These are phyloP conservation scores for Aspergillus leporis DNA, from an alignment of 495 filamentous ascomycete genomes.

Conservation along the genomic window DNA sequence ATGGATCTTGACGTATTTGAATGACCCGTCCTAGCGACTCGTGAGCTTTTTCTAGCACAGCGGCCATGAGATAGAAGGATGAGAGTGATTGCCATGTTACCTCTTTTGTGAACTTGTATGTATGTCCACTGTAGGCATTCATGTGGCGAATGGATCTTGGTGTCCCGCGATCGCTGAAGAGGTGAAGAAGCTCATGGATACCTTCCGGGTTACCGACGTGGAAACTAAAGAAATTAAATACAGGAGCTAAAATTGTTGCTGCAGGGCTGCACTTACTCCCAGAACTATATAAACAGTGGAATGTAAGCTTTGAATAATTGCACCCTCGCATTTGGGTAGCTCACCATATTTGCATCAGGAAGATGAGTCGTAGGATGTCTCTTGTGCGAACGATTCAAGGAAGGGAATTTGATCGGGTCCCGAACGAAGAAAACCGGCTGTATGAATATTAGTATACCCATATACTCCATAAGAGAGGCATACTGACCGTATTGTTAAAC, in stretches of 20 bases:
- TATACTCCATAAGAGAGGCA: neutral
- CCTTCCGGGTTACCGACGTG: slow-evolving; percentile 7
- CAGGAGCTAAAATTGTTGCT: neutral
- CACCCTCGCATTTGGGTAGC: neutral
- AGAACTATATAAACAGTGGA: slow-evolving; percentile 7
- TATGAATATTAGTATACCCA: neutral
- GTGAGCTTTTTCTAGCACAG: neutral
- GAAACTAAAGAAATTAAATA: slow-evolving; percentile 1
- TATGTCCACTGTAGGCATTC: slow-evolving; percentile 66
- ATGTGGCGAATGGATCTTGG: slow-evolving; percentile 44
- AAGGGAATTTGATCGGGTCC: slow-evolving; percentile 57
- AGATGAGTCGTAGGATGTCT: slow-evolving; percentile 47
- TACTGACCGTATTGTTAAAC: slow-evolving; percentile 44
- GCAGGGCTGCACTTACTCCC: slow-evolving; percentile 6
- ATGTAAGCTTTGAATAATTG: neutral
- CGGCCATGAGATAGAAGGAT: neutral
- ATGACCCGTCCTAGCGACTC: slow-evolving; percentile 49
- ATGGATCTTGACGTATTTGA: slow-evolving; percentile 65
- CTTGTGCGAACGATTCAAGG: slow-evolving; percentile 55
- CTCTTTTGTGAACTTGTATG: slow-evolving; percentile 52
- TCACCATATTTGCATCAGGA: slow-evolving; percentile 46
- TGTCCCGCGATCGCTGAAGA: slow-evolving; percentile 10
- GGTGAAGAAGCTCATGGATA: slow-evolving; percentile 8
- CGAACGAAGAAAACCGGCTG: slow-evolving; percentile 52
- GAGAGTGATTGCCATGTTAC: slow-evolving; percentile 27